phyloP scores from a whole-genome alignment of 2,329 filamentous ascomycete genomes.

The Alternaria triticina region DNA sequence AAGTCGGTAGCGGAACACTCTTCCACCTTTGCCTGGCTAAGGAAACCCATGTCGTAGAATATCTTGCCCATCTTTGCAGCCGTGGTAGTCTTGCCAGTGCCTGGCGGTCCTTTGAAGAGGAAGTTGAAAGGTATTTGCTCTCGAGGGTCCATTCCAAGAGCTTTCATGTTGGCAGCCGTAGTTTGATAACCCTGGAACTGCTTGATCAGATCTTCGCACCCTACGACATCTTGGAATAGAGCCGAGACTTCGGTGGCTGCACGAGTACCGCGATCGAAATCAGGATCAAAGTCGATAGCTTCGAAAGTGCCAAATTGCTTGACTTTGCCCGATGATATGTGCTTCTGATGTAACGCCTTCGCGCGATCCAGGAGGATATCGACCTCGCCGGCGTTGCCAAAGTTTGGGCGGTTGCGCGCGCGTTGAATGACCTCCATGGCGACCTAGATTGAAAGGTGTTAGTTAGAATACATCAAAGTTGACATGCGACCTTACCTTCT shows the following conservation, averaged over 20 bases:
- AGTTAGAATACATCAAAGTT: not conserved
- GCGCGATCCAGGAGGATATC: conserved; percentile 69
- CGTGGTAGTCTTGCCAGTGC: conserved; percentile 75
- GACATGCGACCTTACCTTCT: conserved; percentile 25
- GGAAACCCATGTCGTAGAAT: conserved; percentile 75
- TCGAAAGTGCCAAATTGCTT: conserved; percentile 46
- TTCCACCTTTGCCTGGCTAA: conserved; percentile 65
- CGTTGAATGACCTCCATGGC: conserved; percentile 67
- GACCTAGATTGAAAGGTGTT: conserved; percentile 9
- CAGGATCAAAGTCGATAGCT: conserved; percentile 63
- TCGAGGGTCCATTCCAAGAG: conserved; percentile 61
- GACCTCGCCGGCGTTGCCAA: conserved; percentile 77
- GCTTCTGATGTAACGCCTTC: conserved; percentile 59
- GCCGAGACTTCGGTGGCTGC: conserved; percentile 53
- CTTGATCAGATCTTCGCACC: conserved; percentile 61
- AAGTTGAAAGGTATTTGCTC: conserved; percentile 71
- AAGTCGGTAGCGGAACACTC: conserved; percentile 73
- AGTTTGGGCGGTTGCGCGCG: conserved; percentile 68
- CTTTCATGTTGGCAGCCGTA: conserved; percentile 59
- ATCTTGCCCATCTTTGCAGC: conserved; percentile 77
- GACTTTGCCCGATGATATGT: conserved; percentile 41
- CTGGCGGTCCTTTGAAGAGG: conserved; percentile 69
- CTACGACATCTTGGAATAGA: conserved; percentile 66
- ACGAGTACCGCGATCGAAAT: conserved; percentile 61
- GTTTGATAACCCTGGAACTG: conserved; percentile 63